These are phyloP conservation scores for Magnolia changhungtana DNA, from an alignment of 164 flowering plant species.

Conservation along the genomic window DNA sequence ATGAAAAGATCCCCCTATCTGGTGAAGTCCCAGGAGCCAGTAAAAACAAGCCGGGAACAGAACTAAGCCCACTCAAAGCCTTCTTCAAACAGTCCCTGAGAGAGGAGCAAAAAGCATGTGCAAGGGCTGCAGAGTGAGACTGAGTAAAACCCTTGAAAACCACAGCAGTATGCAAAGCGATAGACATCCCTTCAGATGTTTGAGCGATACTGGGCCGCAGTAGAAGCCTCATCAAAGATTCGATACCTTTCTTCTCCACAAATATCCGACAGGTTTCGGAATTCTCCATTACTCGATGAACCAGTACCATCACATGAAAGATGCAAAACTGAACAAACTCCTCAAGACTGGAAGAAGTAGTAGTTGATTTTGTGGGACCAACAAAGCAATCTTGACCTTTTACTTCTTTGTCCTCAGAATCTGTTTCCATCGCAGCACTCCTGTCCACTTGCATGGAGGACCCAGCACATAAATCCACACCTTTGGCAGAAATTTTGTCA, in stretches of 20 bases:
- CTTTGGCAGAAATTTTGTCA: conserved; percentile 57
- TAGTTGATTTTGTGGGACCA: conserved; percentile 35
- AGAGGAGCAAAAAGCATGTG: conserved; percentile 78
- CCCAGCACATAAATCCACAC: conserved; percentile 35
- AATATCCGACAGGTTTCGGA: conserved; percentile 87
- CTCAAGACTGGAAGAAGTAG: conserved; percentile 61
- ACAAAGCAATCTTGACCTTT: conserved; percentile 13
- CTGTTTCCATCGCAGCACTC: conserved; percentile 77
- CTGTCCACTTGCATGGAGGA: conserved; percentile 43
- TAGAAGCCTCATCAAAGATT: conserved; percentile 77
- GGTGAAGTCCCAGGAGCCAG: conserved; percentile 56
- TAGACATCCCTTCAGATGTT: conserved; percentile 93
- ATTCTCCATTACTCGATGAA: conserved; percentile 90
- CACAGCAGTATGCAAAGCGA: conserved; percentile 88
- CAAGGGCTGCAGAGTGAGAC: conserved; percentile 85
- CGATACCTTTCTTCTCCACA: conserved; percentile 95
- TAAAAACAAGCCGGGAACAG: conserved; percentile 60
- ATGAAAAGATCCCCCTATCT: conserved; percentile 58
- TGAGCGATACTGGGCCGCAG: conserved; percentile 83
- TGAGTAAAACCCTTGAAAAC: conserved; percentile 95
- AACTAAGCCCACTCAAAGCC: conserved; percentile 54
- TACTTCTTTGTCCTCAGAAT: conserved; percentile 48
- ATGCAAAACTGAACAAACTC: conserved; percentile 73
- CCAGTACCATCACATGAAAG: conserved; percentile 93
- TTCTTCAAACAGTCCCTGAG: conserved; percentile 75